Evolutionary conservation across 2,329 filamentous ascomycete genomes (phyloP), one percentile per base, ranked within the genome.

Genomic region (Lasiodiplodia sp.): DNA sequence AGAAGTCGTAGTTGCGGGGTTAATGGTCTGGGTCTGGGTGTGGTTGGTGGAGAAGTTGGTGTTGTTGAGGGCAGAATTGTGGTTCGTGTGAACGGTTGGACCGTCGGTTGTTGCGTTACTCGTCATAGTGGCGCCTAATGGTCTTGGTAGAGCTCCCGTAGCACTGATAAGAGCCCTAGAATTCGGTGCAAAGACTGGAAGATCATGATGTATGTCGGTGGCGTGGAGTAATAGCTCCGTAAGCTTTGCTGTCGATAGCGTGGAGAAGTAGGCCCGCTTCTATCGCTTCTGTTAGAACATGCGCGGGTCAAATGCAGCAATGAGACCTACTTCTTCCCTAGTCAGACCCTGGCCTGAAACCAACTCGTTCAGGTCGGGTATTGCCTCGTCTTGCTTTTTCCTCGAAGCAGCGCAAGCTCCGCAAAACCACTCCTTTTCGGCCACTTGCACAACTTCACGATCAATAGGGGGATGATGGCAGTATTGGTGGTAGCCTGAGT

Each of bases 391-490:
- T 71, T 23, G 74, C 74, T 70, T 75, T 69, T 74, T 73, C 68
- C 75, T 79, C 4, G 75, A 73, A 37, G 75, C 74, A 51, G 71
- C 77, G 76, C 92, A 95, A 34, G 86, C 82, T 7, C 81, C 80
- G 75, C 92, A 96, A 75, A 89, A 87, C 92, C 92, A 96, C 71
- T 89, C 87, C 69, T 87, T 87, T 70, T 88, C 87, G 71, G 89
- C 83, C 70, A 92, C 86, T 44, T 85, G 85, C 57, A 94, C 86
- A 23, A 91, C 87, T 21, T 90, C 87, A 70, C 90, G 87, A n/a
- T 86, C 85, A 70, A 96, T 92, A 10, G 86, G 86, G 1, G 92
- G 92, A 69, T 92, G 86, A 77, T 96, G 92, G 75, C 93, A 96
- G 74, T 88, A 88, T 77, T 94, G 92, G 78, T 96, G 93, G 87